Base-by-base conservation (phyloP, 1,284 basidiomycete genomes). In the Leccinum subrobustum region DNA sequence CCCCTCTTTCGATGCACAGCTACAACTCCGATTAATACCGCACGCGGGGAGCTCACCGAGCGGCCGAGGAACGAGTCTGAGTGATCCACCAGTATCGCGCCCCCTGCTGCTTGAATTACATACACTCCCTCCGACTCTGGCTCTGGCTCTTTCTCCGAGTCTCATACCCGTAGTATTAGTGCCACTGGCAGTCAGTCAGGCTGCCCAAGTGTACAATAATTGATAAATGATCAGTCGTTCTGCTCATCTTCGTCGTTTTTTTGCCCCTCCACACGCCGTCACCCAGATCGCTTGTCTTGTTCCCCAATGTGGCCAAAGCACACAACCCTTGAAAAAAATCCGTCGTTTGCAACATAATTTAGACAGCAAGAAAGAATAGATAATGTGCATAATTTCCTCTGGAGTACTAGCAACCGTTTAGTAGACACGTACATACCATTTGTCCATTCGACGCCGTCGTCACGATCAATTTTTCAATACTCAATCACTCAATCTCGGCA, bases 401-500 rank as follows among this genome's bases (percentile, higher is more conserved):
- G 20, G 44, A 20, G 44, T 47, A 47, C 9, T 47, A 47, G 18
- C 18, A 47, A 20, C 3, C n/a, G 8, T 39, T 39, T 16, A n/a
- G n/a, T 18, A 42, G 4, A 42, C 39, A 42, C 4, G n/a, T 42
- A 42, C 39, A 9, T 42, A 31, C 18, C 42, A 44, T 44, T 35
- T n/a, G 42, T 44, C 42, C 42, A 44, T 44, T 44, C 3, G 18
- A 18, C 39, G 39, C n/a, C 39, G n/a, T 18, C 47, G 12, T 16
- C 44, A 6, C 20, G 4, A 44, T 20, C 42, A 12, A 12, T 6
- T 25, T 3, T n/a, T 50, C 48, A 25, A 50, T 47, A n/a, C 39
- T n/a, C 44, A 47, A 12, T 0, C 48, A 44, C n/a, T 44, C 3
- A 44, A 44, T 25, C 74, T n/a, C 67, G 76, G 72, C 83, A 84